These are phyloP conservation scores for Triticum dicoccoides DNA, from an alignment of 176 grass and related monocot species.

Conservation along the genomic window DNA sequence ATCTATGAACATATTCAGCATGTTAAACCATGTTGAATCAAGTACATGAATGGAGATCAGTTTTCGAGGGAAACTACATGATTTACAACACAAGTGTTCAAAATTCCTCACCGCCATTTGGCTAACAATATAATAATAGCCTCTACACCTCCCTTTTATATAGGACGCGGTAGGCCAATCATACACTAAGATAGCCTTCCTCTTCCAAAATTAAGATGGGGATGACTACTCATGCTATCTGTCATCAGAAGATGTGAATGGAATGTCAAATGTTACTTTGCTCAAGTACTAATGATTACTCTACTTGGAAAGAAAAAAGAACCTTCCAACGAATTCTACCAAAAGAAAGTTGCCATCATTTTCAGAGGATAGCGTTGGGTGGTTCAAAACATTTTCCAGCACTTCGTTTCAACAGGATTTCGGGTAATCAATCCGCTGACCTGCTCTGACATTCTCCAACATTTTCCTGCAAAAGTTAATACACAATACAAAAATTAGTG, in stretches of 20 bases:
- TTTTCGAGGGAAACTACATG: background rate
- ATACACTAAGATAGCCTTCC: background rate
- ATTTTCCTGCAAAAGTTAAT: background rate
- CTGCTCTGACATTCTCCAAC: background rate
- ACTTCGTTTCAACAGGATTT: background rate
- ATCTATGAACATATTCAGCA: background rate
- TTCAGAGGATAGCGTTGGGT: background rate
- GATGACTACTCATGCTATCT: background rate
- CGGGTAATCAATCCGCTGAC: background rate
- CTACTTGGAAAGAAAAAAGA: background rate
- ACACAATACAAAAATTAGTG: background rate
- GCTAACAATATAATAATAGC: background rate
- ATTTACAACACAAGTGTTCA: background rate
- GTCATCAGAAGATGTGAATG: background rate
- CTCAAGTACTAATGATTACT: background rate
- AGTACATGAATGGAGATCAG: background rate
- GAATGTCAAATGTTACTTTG: background rate
- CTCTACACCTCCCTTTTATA: background rate
- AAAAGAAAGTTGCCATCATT: background rate
- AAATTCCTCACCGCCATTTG: background rate
- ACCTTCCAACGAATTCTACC: background rate
- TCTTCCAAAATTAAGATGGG: background rate
- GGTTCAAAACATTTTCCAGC: background rate
- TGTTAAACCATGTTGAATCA: background rate
- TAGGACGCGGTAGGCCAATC: slow-evolving; percentile 2